phyloP scores from a whole-genome alignment of 1,284 basidiomycete genomes.

The Cystobasidium slooffiae region DNA sequence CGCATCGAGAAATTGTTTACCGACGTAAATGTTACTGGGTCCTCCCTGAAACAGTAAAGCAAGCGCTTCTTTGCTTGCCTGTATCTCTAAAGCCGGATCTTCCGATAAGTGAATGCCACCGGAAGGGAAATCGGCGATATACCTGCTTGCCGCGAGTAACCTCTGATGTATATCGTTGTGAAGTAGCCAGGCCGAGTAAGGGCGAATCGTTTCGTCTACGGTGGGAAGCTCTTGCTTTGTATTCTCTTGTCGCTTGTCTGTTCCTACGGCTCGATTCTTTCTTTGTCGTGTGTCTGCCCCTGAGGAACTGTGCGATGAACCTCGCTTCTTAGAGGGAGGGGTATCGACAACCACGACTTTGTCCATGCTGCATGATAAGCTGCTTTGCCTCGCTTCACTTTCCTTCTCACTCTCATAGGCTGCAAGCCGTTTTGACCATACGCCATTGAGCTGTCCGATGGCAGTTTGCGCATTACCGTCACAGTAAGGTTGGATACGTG shows the following conservation, averaged over 20 bases:
- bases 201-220: conserved; percentile 2
- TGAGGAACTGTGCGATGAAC: too few relatives aligned
- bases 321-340: not conserved
- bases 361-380: not conserved
- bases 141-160: conserved; percentile 2
- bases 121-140: not conserved
- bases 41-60: not conserved
- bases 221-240: not conserved
- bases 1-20: conserved; percentile 7
- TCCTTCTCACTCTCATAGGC: conserved; percentile 4
- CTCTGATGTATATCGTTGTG: conserved; percentile 11
- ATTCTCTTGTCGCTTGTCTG: too few relatives aligned
- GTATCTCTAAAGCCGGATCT: conserved; percentile 5
- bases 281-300: too few relatives aligned
- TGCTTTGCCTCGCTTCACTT: not conserved
- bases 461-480: not conserved
- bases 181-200: conserved; percentile 22
- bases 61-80: conserved; percentile 8
- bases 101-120: not conserved
- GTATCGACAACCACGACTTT: not conserved
- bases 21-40: not conserved
- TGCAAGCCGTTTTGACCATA: not conserved
- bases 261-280: too few relatives aligned
- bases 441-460: not conserved
- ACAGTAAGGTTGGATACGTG: conserved; percentile 7